Evolutionary conservation across 1,139 yeast genomes (phyloP).

Genomic region (Suhomyces kunorum): DNA sequence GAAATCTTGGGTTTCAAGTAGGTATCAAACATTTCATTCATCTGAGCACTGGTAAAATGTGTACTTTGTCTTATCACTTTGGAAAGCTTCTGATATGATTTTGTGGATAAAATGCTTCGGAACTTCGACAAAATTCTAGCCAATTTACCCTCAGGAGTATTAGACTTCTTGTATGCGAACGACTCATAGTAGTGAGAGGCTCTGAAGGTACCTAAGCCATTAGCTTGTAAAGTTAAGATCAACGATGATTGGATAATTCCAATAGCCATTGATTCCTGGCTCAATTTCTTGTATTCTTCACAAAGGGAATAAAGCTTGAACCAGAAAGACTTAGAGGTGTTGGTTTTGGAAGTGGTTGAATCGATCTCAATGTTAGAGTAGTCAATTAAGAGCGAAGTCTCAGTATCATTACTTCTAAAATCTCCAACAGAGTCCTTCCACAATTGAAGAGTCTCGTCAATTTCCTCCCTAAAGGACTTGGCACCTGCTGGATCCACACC

Average conservation of each 20-base stretch:
- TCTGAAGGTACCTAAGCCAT: conserved; percentile 38
- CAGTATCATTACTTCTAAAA: not conserved
- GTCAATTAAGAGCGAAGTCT: conserved; percentile 5
- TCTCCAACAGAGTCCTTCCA: conserved; percentile 7
- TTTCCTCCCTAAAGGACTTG: conserved; percentile 20
- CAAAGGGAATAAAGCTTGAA: conserved; percentile 61
- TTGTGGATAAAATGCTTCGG: conserved; percentile 27
- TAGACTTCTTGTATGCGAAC: conserved; percentile 17
- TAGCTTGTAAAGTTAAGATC: conserved; percentile 30
- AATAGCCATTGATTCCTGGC: conserved; percentile 50
- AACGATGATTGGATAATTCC: conserved; percentile 10
- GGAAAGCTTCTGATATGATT: conserved; percentile 27
- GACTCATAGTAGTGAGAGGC: conserved; percentile 37
- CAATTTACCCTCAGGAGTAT: conserved; percentile 22
- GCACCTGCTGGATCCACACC: conserved; percentile 14
- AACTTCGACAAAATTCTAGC: conserved; percentile 26
- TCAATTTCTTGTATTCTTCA: conserved; percentile 61
- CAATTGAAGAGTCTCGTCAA: conserved; percentile 26
- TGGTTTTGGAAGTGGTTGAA: not conserved
- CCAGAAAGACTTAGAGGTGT: conserved; percentile 38
- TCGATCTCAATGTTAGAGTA: conserved; percentile 1
- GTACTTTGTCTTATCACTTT: conserved; percentile 17
- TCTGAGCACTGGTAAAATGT: conserved; percentile 19
- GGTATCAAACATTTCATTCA: conserved; percentile 25
- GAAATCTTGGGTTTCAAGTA: conserved; percentile 28